Base-by-base conservation (phyloP, 768 basidiomycete genomes). In the Suillus decipiens region DNA sequence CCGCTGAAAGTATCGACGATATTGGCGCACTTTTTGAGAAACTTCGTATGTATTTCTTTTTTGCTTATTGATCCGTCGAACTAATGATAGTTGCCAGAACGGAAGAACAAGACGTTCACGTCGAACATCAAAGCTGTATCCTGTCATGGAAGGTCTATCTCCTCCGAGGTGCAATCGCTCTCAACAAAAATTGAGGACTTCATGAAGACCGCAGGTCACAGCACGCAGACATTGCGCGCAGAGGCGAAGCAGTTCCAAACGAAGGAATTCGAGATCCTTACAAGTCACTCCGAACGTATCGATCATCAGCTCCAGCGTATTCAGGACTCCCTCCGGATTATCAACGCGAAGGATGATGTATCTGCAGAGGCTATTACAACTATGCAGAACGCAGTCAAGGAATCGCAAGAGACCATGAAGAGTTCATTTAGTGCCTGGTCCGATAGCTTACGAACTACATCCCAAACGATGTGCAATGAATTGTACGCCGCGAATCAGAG, bases 11-110 rank as follows among this genome's bases (percentile, higher is more conserved):
- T 63, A 77, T 92, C 19, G 79, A 80, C 9, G 92, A 97, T 71
- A 80, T 96, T 42, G 75, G 71, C 17, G 85, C 86, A 0, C 76
- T 96, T 28, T 93, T 94, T 66, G 86, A 86, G 48, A 97, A 96
- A 76, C 84, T 97, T 53, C 90, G 95, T 95, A 70, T 70, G 86
- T 69, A 31, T 24, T 59, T 45, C 39, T 42, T 66, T 15, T 19
- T 59, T 19, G 24, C 53, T 15, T 24, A 19, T 42, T 43, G 2
- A 57, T 28, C 53, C 15, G 2, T 60, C 6, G 19, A 39, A 50
- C 55, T 75, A 45, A 72, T 33, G 37, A 33, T 14, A 50, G 50
- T 55, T 15, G 41, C 17, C 66, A 96, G 95, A 92, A 47, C 89
- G 95, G 63, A 95, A 92, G 70, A 78, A 85, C 37, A 77, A 78